Conservation (phyloP, 345 rosid species). For the Salix caprea region DNA sequence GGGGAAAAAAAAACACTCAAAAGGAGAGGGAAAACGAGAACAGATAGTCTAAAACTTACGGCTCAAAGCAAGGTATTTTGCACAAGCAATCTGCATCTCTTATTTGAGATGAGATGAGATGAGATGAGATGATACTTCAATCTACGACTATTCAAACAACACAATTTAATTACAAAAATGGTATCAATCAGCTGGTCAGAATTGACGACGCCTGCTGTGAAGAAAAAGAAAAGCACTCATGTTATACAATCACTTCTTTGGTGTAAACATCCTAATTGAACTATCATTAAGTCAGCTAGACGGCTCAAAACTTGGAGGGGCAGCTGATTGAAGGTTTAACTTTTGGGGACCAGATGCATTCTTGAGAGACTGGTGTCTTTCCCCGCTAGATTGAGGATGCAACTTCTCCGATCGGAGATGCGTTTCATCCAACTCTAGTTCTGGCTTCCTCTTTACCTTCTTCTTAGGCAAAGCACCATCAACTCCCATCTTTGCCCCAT, state of each 20-base stretch:
- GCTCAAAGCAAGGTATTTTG: conserved; percentile 1
- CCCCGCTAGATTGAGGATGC: conserved; percentile 24
- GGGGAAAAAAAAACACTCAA: not conserved
- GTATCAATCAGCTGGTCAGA: conserved; percentile 22
- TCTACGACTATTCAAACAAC: conserved; percentile 7
- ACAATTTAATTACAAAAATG: conserved; percentile 36
- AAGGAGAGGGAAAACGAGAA: not conserved
- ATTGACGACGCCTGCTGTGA: conserved; percentile 17
- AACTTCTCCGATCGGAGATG: conserved; percentile 20
- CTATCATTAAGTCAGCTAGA: conserved; percentile 35
- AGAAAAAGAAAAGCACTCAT: not conserved
- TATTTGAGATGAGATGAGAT: not conserved
- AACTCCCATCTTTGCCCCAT: conserved; percentile 36
- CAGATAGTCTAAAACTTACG: not conserved
- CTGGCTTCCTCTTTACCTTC: conserved; percentile 57
- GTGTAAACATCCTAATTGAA: conserved; percentile 17
- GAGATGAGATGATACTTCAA: not conserved
- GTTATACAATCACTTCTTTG: conserved; percentile 13
- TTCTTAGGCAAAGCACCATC: conserved; percentile 42
- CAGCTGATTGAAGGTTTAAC: conserved; percentile 26
- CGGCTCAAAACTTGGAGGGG: conserved; percentile 43
- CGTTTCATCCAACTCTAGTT: conserved; percentile 42
- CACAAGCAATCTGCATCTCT: conserved; percentile 3
- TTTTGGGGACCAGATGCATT: conserved; percentile 27
- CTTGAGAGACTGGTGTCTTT: conserved; percentile 35